Percentiles rank a stretch among this genome's conserved stretches.
Conservation (phyloP, 495 filamentous ascomycete genomes). For the Xylaria intraflava region DNA sequence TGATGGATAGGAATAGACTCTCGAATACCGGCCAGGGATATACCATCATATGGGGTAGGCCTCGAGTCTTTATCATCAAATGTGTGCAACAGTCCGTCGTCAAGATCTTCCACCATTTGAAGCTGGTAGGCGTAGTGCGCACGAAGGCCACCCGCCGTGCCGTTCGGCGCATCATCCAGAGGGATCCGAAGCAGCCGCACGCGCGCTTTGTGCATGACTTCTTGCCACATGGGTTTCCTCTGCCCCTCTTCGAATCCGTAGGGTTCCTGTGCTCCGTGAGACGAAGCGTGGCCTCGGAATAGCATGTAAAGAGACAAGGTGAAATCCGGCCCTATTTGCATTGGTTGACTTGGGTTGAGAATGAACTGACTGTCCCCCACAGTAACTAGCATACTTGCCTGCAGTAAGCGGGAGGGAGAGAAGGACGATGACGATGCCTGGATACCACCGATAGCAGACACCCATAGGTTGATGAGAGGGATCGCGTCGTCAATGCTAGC, state of each 20-base stretch:
- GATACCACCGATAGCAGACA: conserved; percentile 89
- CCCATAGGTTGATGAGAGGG: conserved; percentile 87
- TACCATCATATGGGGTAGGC: conserved; percentile 59
- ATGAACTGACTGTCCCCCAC: conserved; percentile 82
- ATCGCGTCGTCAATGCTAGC: conserved; percentile 84
- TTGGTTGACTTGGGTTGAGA: conserved; percentile 51
- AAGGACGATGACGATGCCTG: conserved; percentile 22
- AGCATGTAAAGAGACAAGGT: conserved; percentile 94
- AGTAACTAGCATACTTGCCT: conserved; percentile 88
- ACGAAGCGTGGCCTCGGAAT: conserved; percentile 64
- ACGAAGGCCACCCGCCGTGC: conserved; percentile 13
- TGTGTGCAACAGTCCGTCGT: conserved; percentile 83
- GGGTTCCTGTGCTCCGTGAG: conserved; percentile 29
- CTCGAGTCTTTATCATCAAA: conserved; percentile 59
- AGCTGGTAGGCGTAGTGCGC: conserved; percentile 77
- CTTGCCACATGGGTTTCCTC: conserved; percentile 87
- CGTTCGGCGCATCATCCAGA: conserved; percentile 10
- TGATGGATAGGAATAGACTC: conserved; percentile 84
- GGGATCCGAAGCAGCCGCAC: conserved; percentile 64
- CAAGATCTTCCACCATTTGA: conserved; percentile 82
- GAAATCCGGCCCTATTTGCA: conserved; percentile 86
- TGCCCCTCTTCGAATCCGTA: conserved; percentile 43
- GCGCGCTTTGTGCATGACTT: conserved; percentile 90
- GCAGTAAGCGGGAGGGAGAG: conserved; percentile 83
- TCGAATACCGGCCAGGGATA: conserved; percentile 68